phyloP scores from a whole-genome alignment of 2,329 filamentous ascomycete genomes.

The Fusarium praegraminearum region DNA sequence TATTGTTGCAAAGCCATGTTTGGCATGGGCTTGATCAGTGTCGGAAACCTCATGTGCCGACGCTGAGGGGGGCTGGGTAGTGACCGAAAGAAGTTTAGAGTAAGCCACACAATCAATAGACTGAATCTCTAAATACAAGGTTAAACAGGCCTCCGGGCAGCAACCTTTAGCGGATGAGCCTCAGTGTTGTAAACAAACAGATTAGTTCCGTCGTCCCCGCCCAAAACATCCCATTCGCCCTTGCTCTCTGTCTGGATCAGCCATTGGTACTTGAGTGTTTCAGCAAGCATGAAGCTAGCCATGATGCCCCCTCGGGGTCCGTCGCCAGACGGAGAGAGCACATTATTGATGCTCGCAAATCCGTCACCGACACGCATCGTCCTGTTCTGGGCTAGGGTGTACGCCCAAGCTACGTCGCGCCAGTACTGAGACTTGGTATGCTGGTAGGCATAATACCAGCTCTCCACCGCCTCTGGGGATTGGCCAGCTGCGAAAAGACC shows the following conservation, averaged over 20 bases:
- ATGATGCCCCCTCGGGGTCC: constrained; percentile 68
- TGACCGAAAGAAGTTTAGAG: background rate
- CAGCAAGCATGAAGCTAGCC: constrained; percentile 83
- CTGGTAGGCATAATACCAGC: constrained; percentile 81
- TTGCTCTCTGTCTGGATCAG: constrained; percentile 67
- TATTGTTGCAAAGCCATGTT: background rate
- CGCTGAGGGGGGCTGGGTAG: background rate
- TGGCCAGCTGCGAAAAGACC: background rate
- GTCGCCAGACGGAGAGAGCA: constrained; percentile 75
- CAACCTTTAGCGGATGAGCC: constrained; percentile 60
- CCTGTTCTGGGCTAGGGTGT: constrained; percentile 7
- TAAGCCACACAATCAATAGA: background rate
- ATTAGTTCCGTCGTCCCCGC: constrained; percentile 57
- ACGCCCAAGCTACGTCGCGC: constrained; percentile 74
- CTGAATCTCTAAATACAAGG: constrained; percentile 24
- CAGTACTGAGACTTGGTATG: constrained; percentile 74
- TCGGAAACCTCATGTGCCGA: background rate
- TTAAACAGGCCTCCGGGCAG: constrained; percentile 20
- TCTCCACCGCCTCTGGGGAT: constrained; percentile 76
- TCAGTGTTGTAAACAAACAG: constrained; percentile 66
- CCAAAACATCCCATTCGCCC: constrained; percentile 22
- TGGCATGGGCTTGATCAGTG: background rate
- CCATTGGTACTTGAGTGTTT: constrained; percentile 79
- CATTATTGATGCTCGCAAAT: constrained; percentile 51
- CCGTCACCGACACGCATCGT: constrained; percentile 7